Base-by-base conservation (phyloP, 768 basidiomycete species). In the Panus rudis region DNA sequence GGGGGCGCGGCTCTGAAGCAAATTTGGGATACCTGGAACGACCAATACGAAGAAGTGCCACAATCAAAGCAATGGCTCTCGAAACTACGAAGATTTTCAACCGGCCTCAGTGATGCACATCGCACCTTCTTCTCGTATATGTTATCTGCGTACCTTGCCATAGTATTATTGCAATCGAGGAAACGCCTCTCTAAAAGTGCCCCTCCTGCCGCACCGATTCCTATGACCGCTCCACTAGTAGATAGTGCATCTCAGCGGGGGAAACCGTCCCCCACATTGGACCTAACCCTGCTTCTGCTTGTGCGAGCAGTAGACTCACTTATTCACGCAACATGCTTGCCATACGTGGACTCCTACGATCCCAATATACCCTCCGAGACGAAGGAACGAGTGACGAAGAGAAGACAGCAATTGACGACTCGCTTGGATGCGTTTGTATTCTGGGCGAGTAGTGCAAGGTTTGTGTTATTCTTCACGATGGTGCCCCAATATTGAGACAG, bases 361-460 rank as follows among this genome's bases (percentile, higher is more conserved):
- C 45, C 25, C 20, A 22, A 35, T 25, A 37, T 26, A 27, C 14
- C 11, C 24, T 39, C 34, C 13, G 24, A 2, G 37, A 47, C 35
- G 43, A 45, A 21, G 40, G 31, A 41, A 43, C 24, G 20, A 23
- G 51, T 41, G 59, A 23, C 57, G 49, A 53, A 57, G 34, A 61
- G 57, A 46, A 57, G 65, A 26, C 59, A 52, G 44, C 52, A 43
- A 20, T 42, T 73, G 47, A 66, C 73, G 1, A 72, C 69, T 0
- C 69, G 68, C 34, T 55, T 87, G 17, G 87, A 89, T 54, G 78
- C 80, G 0, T 53, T 87, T 10, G 62, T 84, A 11, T 89, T 90
- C 53, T 89, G 85, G 85, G 75, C 73, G 12, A 78, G 78, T 52
- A 84, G 83, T 46, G 81, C 84, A 24, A 78, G 86, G 86, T 86